Evolutionary conservation across 345 rosid genomes (phyloP).

Genomic region (Salix udensis): DNA sequence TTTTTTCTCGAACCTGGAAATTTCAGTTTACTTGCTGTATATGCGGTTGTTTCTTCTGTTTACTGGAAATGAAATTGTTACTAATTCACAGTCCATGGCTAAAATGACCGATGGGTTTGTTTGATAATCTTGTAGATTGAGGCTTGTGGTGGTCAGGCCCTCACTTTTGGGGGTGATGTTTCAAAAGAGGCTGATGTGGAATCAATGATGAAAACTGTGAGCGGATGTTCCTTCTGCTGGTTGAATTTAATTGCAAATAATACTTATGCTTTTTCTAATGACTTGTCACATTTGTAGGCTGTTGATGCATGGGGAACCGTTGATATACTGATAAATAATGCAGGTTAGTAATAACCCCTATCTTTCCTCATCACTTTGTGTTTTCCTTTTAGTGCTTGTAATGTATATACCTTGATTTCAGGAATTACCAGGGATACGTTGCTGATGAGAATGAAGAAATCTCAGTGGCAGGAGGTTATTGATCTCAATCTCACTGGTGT

Average conservation of each 20-base stretch:
- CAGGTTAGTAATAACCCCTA: conserved; percentile 48
- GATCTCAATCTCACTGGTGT: conserved; percentile 93
- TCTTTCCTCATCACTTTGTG: neutral
- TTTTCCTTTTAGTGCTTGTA: neutral
- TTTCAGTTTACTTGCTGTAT: neutral
- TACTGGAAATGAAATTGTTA: neutral
- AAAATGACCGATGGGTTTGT: conserved; percentile 5
- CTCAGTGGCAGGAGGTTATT: conserved; percentile 94
- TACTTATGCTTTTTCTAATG: neutral
- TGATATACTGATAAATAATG: conserved; percentile 89
- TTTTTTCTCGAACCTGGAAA: neutral
- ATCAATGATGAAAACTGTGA: conserved; percentile 90
- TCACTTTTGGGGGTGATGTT: conserved; percentile 95
- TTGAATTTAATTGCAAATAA: conserved; percentile 1
- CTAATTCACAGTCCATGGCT: conserved; percentile 7
- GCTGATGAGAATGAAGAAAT: conserved; percentile 86
- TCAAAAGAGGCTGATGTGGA: conserved; percentile 89
- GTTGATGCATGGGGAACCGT: conserved; percentile 92
- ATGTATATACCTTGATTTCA: conserved; percentile 26
- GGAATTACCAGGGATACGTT: conserved; percentile 87
- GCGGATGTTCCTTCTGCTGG: conserved; percentile 20
- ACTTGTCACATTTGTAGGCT: conserved; percentile 53
- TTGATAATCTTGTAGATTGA: conserved; percentile 59
- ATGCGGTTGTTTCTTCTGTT: neutral
- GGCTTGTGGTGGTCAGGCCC: conserved; percentile 82